Evolutionary conservation across 2,329 filamentous ascomycete genomes (phyloP).

Genomic region (Apiospora rasikravindrae): DNA sequence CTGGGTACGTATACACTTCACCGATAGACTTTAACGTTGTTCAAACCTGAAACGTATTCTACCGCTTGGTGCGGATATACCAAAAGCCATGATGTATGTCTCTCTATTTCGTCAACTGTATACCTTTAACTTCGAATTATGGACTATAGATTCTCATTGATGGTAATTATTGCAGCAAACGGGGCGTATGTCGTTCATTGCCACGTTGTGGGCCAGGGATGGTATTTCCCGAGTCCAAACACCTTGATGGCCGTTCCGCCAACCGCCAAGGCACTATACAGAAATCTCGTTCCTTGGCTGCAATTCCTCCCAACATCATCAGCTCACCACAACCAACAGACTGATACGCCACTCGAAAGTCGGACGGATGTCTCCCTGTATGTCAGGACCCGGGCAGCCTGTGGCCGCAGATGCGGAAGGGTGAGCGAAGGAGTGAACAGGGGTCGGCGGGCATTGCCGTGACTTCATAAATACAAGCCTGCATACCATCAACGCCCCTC

Average conservation of each 20-base stretch:
- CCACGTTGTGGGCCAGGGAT: not conserved
- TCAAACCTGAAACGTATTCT: not conserved
- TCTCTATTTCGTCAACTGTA: not conserved
- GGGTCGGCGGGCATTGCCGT: not conserved
- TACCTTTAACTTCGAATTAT: not conserved
- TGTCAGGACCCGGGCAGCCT: not conserved
- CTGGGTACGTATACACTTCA: not conserved
- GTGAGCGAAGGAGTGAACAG: not conserved
- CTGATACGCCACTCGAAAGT: no score
- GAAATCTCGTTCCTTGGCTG: slow-evolving; percentile 8
- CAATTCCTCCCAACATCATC: not conserved
- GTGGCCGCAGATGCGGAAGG: no score
- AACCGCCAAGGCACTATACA: slow-evolving; percentile 18
- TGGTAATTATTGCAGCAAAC: not conserved
- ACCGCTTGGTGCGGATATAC: no score
- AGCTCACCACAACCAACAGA: not conserved
- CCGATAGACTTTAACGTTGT: not conserved
- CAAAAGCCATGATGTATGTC: no score
- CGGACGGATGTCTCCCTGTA: not conserved
- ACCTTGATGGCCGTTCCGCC: not conserved
- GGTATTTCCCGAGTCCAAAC: not conserved
- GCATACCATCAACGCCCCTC: not conserved
- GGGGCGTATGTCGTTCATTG: no score
- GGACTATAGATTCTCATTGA: no score
- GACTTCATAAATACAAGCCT: not conserved